Base-by-base conservation (phyloP, 257 asterid genomes). In the Solanum virginianum region DNA sequence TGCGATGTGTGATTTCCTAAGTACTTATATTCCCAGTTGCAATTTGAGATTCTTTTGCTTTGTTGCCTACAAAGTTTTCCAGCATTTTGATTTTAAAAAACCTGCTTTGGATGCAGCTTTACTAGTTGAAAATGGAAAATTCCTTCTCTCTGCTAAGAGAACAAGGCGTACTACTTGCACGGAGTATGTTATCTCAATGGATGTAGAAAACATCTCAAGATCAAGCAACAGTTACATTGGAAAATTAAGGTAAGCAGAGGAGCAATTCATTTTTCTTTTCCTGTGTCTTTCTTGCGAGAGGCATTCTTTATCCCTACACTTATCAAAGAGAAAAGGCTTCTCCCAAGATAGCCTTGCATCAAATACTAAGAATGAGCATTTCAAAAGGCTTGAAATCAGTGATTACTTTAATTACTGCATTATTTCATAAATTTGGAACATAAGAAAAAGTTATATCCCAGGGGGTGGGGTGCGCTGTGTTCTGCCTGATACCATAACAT, bases 91-190 rank as follows among this genome's bases (percentile, higher is more conserved):
- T 36, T 84, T 80, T 60, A 26, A 11, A 24, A 16, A 65, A 54
- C 43, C 82, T 62, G 82, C 41, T 13, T 71, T 6, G 2, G 69
- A 88, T 85, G 86, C 92, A 96, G 99, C 98, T 89, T 87, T 96
- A 94, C 88, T 94, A 49, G 97, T 93, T 83, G 99, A 96, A 90
- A 96, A 94, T 84, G 99, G 99, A 81, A 96, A 96, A 90, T 96
- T 96, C 87, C 98, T 96, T 86, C 99, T 96, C 88, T 94, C 99
- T 77, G 99, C 99, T 51, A 96, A 94, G 90, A 89, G 99, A 89
- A 94, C 98, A 24, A 97, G 99, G 45, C 88, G 99, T 85, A 96
- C 99, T 79, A 96, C 99, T 20, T 94, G 94, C 91, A 96, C 98
- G 2, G 99, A 96, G 90, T 96, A 96, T 88, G 93, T 96, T 71